A percentile compares a stretch with the other conserved stretches of the same genome.
phyloP scores from a whole-genome alignment of 1,284 basidiomycete species.

The Trichosporon ovoides region DNA sequence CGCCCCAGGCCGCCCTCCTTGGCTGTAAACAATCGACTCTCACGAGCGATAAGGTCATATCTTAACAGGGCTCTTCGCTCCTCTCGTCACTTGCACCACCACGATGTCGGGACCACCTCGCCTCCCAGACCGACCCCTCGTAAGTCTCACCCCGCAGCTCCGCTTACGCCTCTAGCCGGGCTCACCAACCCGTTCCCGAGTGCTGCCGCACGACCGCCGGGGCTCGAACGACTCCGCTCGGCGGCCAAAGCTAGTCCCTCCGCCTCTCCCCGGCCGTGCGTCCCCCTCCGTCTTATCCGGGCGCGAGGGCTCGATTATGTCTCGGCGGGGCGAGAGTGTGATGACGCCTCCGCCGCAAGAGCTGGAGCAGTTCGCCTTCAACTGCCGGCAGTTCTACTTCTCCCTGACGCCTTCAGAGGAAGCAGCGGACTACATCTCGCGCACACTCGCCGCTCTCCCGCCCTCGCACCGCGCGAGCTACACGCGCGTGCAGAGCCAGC shows the following conservation, averaged over 20 bases:
- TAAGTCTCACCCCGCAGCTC: too few relatives aligned
- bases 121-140: too few relatives aligned
- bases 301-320: conserved; percentile 24
- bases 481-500: conserved; percentile 37
- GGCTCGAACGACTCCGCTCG: not conserved
- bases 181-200: not conserved
- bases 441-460: conserved; percentile 34
- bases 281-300: conserved; percentile 18
- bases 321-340: not conserved
- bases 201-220: not conserved
- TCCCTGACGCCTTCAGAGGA: conserved; percentile 26
- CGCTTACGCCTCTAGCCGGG: too few relatives aligned
- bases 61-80: too few relatives aligned
- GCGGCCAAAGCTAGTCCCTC: not conserved
- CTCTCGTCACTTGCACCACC: too few relatives aligned
- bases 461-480: conserved; percentile 40
- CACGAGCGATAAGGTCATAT: too few relatives aligned
- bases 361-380: conserved; percentile 38
- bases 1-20: too few relatives aligned
- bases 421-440: conserved; percentile 33
- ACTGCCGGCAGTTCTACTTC: conserved; percentile 41
- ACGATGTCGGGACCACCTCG: too few relatives aligned
- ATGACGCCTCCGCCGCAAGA: conserved; percentile 21
- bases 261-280: not conserved
- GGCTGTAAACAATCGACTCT: too few relatives aligned